phyloP scores from a whole-genome alignment of 257 asterid species.

The Capsicum rhomboideum region DNA sequence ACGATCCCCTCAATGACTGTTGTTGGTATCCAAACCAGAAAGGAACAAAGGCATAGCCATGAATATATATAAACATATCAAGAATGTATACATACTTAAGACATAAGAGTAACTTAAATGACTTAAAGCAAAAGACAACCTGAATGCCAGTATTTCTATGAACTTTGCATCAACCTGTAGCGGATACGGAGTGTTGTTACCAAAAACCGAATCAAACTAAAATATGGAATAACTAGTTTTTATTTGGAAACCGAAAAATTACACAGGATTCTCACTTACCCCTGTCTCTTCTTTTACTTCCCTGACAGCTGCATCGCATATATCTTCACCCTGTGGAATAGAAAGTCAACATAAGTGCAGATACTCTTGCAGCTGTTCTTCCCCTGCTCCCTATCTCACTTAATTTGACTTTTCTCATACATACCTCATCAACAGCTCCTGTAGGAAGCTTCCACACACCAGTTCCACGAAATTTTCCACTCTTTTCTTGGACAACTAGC shows the following conservation, averaged over 20 bases:
- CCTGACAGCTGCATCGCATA: constrained; percentile 87
- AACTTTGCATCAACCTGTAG: constrained; percentile 70
- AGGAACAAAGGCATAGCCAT: not conserved
- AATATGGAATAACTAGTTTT: not conserved
- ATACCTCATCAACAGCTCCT: constrained; percentile 96
- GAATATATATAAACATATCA: not conserved
- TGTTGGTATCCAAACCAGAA: not conserved
- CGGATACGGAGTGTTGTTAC: not conserved
- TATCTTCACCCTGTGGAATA: constrained; percentile 80
- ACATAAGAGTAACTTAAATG: not conserved
- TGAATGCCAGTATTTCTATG: constrained; percentile 76
- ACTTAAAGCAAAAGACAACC: constrained; percentile 28
- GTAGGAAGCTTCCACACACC: constrained; percentile 96
- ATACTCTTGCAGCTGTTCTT: too few species aligned
- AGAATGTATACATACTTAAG: too few species aligned
- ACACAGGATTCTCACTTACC: constrained; percentile 32
- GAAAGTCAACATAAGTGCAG: not conserved
- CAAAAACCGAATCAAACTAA: not conserved
- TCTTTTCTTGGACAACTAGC: constrained; percentile 89
- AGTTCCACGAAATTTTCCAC: constrained; percentile 64
- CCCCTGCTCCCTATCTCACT: too few species aligned
- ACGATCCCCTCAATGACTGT: not conserved
- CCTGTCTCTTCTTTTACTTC: constrained; percentile 99
- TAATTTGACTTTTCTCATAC: not conserved
- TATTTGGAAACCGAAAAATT: not conserved